Percentiles rank a stretch among this genome's conserved stretches.
Evolutionary conservation across 495 filamentous ascomycete genomes (phyloP).

Genomic region (Penicillium macrosclerotiorum): DNA sequence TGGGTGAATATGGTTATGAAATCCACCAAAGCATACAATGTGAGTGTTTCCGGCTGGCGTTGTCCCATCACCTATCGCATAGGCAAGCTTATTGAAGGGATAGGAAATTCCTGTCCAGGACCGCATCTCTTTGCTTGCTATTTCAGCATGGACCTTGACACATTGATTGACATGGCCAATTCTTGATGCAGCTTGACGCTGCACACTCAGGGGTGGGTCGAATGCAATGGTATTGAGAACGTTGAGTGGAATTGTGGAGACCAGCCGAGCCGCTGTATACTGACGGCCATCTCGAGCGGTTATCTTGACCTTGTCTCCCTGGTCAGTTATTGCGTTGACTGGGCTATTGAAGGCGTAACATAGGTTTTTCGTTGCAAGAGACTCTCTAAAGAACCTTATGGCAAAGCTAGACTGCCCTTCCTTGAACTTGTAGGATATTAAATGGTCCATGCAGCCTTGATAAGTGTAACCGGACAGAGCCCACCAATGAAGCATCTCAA

Average conservation of each 20-base stretch:
- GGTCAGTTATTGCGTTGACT: slow-evolving; percentile 18
- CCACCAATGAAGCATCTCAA: slow-evolving; percentile 27
- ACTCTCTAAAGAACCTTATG: slow-evolving; percentile 24
- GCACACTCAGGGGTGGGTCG: slow-evolving; percentile 19
- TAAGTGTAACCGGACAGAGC: slow-evolving; percentile 20
- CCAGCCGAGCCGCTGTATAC: slow-evolving; percentile 13
- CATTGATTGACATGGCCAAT: slow-evolving; percentile 28
- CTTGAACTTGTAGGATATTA: slow-evolving; percentile 25
- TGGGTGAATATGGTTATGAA: slow-evolving; percentile 19
- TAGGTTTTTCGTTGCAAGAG: slow-evolving; percentile 12
- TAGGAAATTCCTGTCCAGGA: slow-evolving; percentile 25
- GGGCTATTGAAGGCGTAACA: slow-evolving; percentile 24
- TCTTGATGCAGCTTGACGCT: slow-evolving; percentile 15
- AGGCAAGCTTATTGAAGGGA: slow-evolving; percentile 21
- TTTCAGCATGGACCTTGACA: slow-evolving; percentile 31
- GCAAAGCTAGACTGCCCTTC: slow-evolving; percentile 29
- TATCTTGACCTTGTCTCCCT: slow-evolving; percentile 10
- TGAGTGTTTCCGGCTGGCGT: slow-evolving; percentile 25
- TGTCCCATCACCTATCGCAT: slow-evolving; percentile 18
- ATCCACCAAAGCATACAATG: slow-evolving; percentile 23
- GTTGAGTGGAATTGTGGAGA: slow-evolving; percentile 31
- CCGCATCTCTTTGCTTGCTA: slow-evolving; percentile 21
- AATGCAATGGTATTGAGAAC: slow-evolving; percentile 25
- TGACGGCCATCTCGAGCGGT: slow-evolving; percentile 12
- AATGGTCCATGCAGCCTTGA: slow-evolving; percentile 12